A percentile compares a stretch with the other conserved stretches of the same genome.
These are phyloP conservation scores for Gilbertella persicaria DNA, from an alignment of 371 early-diverging fungal species.

Conservation along the genomic window DNA sequence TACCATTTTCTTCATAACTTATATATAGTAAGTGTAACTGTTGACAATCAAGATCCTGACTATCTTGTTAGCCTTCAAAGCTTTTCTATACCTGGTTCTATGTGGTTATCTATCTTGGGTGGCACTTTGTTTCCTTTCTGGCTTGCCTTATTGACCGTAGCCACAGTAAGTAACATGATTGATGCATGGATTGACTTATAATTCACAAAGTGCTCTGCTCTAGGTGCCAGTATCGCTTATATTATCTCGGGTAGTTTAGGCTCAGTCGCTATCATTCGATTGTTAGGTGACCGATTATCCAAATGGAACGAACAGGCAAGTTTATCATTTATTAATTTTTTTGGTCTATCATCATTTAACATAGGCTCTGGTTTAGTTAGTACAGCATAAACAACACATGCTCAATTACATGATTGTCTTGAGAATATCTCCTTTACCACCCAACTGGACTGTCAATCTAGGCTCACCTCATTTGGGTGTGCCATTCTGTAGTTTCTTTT, in stretches of 20 bases:
- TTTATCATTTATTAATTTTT: neutral
- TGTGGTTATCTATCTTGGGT: conserved; percentile 68
- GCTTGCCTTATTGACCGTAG: conserved; percentile 57
- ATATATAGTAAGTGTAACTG: conserved; percentile 67
- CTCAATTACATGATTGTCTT: conserved; percentile 65
- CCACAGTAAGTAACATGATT: conserved; percentile 32
- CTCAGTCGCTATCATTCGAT: conserved; percentile 52
- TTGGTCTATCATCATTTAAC: neutral
- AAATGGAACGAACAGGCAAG: conserved; percentile 65
- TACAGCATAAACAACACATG: conserved; percentile 60
- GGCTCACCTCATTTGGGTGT: conserved; percentile 66
- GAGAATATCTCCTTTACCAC: conserved; percentile 61
- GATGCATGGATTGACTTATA: neutral
- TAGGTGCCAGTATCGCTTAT: conserved; percentile 63
- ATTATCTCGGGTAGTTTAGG: conserved; percentile 59
- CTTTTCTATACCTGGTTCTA: conserved; percentile 70
- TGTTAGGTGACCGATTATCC: conserved; percentile 55
- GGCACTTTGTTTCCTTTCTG: conserved; percentile 65
- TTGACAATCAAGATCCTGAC: too few species aligned
- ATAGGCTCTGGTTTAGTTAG: conserved; percentile 30
- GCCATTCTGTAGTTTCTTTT: conserved; percentile 51
- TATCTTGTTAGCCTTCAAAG: conserved; percentile 66
- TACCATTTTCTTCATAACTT: conserved; percentile 52
- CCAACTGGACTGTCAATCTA: conserved; percentile 67
- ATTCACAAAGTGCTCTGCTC: conserved; percentile 52